Base-by-base conservation (phyloP, 306 rosid genomes). In the Hippophae gyantsensis region DNA sequence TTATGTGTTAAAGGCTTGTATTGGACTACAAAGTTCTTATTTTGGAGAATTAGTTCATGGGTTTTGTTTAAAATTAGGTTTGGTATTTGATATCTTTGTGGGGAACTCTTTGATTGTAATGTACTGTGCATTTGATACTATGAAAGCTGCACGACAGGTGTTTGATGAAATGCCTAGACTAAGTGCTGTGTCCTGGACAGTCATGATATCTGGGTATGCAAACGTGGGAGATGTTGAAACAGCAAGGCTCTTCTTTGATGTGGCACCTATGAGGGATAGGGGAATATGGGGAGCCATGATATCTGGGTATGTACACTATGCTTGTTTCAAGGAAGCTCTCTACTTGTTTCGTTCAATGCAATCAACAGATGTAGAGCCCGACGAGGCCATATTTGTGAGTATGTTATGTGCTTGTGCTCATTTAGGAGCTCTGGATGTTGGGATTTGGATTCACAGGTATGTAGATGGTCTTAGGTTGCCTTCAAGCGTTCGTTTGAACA, bases 231-330 rank as follows among this genome's bases (percentile, higher is more conserved):
- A 76, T 57, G 85, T 89, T 42, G 76, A 85, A 11, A 71, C 52
- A 0, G 89, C 87, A 5, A 76, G 92, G 55, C 54, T 82, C 62
- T 83, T 83, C 79, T 89, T 89, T 74, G 89, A 85, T 59, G 81
- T 77, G 68, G 82, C 89, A 7, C 74, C 77, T 25, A 82, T 69
- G 79, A 83, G 79, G 57, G 95, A 85, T 78, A 78, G 43, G 70
- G 85, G 85, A n/a, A 60, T 82, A 49, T 89, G 97, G 87, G 89
- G 97, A 58, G 95, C 95, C 13, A 86, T 90, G 95, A 76, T 86
- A 62, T 89, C 89, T 54, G 89, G 94, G 57, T 86, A 84, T 69
- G 83, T 86, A 53, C 86, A 79, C 38, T 81, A 84, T 50, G 69
- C 68, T 77, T 89, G 89, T 62, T 89, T 89, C 57, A 85, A 79